Evolutionary conservation across 2,329 filamentous ascomycete species (phyloP).

Genomic region (Botrytis medusae): DNA sequence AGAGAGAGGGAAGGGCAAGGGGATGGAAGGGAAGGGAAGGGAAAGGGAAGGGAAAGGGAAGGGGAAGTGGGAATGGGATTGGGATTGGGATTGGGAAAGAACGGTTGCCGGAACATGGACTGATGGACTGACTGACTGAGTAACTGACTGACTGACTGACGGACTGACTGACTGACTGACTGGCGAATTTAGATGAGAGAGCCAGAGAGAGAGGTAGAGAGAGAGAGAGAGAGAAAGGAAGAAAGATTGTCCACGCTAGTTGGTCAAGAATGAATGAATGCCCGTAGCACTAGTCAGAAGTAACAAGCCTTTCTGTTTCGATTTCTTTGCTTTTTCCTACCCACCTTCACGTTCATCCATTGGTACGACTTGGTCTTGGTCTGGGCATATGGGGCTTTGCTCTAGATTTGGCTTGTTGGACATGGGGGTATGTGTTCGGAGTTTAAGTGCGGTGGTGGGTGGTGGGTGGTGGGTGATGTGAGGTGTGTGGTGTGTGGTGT

Average conservation of each 20-base stretch:
- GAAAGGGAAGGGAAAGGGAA: too few relatives aligned
- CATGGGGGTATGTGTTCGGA: not conserved
- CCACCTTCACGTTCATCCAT: not conserved
- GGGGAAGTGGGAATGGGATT: not conserved
- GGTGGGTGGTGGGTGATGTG: not conserved
- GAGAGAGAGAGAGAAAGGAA: not conserved
- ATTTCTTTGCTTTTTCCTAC: not conserved
- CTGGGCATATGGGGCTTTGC: conserved; percentile 4
- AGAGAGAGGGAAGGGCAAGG: not conserved
- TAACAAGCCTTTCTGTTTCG: not conserved
- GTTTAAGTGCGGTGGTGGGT: not conserved
- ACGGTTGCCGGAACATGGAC: conserved; percentile 20
- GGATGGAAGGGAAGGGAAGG: not conserved
- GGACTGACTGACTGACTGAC: not conserved
- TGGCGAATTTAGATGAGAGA: not conserved
- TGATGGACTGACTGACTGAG: not conserved
- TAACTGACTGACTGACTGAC: not conserved
- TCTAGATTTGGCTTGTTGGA: not conserved
- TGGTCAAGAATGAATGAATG: not conserved
- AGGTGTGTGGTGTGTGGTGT: not conserved
- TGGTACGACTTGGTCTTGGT: not conserved
- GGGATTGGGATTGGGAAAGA: conserved; percentile 19
- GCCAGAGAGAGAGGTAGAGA: not conserved
- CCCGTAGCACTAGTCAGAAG: not conserved
- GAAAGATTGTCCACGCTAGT: not conserved